These are phyloP conservation scores for Paramecium primaurelia DNA, from an alignment of 73 alveolate genomes.

Conservation along the genomic window DNA sequence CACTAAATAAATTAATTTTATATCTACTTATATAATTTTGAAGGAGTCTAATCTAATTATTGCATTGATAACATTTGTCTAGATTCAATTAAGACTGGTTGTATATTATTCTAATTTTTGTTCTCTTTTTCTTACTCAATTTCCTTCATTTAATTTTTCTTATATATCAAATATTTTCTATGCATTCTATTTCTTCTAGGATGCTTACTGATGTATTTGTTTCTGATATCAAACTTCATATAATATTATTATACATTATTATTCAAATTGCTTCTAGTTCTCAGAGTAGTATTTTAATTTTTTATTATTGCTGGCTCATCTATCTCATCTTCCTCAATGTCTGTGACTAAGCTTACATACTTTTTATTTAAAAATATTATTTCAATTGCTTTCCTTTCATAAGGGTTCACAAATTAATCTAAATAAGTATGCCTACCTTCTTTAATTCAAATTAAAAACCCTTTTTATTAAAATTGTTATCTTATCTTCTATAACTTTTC, in stretches of 20 bases:
- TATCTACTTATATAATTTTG: not conserved
- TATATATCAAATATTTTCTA: constrained; percentile 26
- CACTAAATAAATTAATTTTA: not conserved
- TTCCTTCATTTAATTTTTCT: constrained; percentile 5
- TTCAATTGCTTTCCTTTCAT: constrained; percentile 26
- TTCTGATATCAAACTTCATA: not conserved
- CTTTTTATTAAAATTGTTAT: constrained; percentile 29
- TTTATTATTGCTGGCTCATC: not conserved
- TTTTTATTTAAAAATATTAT: not conserved
- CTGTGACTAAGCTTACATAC: not conserved
- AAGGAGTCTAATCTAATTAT: not conserved
- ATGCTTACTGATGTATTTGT: not conserved
- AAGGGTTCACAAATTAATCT: not conserved
- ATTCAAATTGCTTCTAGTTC: not conserved
- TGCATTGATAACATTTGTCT: not conserved
- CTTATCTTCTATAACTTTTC: constrained; percentile 1
- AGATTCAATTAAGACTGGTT: not conserved
- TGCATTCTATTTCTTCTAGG: constrained; percentile 51
- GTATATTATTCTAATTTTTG: not conserved
- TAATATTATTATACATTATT: not conserved
- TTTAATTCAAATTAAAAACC: constrained; percentile 5
- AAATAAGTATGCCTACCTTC: not conserved
- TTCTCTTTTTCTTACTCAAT: not conserved
- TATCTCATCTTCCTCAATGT: not conserved
- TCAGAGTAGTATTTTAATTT: not conserved